phyloP scores from a whole-genome alignment of 805 yeast genomes.

The Priceomyces fermenticarens region DNA sequence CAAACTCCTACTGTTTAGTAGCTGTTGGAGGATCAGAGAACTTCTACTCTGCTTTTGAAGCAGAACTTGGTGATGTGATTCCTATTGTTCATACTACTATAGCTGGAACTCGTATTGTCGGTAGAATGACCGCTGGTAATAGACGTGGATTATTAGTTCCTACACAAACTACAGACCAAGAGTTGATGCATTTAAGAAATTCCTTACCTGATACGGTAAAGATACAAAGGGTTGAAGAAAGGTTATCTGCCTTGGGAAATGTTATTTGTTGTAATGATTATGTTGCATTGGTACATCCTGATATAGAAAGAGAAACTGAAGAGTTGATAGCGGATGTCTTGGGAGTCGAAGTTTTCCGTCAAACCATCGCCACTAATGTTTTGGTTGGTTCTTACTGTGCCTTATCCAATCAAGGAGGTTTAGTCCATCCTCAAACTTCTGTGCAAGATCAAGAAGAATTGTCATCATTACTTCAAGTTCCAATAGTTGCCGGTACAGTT shows the following conservation, averaged over 20 bases:
- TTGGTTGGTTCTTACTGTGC: slow-evolving; percentile 96
- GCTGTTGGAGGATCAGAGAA: slow-evolving; percentile 93
- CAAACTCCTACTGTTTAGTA: slow-evolving; percentile 93
- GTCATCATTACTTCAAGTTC: slow-evolving; percentile 92
- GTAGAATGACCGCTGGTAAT: slow-evolving; percentile 98
- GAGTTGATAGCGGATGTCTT: slow-evolving; percentile 96
- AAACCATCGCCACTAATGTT: slow-evolving; percentile 97
- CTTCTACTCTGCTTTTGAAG: slow-evolving; percentile 91
- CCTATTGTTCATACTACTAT: slow-evolving; percentile 97
- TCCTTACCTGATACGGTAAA: slow-evolving; percentile 92
- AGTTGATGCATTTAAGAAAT: slow-evolving; percentile 94
- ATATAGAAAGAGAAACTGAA: slow-evolving; percentile 98
- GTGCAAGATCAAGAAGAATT: slow-evolving; percentile 98
- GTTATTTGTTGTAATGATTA: slow-evolving; percentile 98
- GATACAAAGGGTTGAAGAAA: slow-evolving; percentile 97
- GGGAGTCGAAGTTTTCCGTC: slow-evolving; percentile 99
- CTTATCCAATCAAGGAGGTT: slow-evolving; percentile 94
- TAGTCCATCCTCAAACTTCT: slow-evolving; percentile 96
- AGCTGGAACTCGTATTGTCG: slow-evolving; percentile 96
- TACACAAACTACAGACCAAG: slow-evolving; percentile 97
- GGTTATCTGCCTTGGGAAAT: slow-evolving; percentile 94
- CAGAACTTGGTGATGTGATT: slow-evolving; percentile 92
- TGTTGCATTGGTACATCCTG: slow-evolving; percentile 98
- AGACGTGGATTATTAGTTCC: slow-evolving; percentile 97
- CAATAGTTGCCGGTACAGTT: slow-evolving; percentile 97